Conservation (phyloP, 2,329 filamentous ascomycete species). For the Stagonosporopsis tanaceti region DNA sequence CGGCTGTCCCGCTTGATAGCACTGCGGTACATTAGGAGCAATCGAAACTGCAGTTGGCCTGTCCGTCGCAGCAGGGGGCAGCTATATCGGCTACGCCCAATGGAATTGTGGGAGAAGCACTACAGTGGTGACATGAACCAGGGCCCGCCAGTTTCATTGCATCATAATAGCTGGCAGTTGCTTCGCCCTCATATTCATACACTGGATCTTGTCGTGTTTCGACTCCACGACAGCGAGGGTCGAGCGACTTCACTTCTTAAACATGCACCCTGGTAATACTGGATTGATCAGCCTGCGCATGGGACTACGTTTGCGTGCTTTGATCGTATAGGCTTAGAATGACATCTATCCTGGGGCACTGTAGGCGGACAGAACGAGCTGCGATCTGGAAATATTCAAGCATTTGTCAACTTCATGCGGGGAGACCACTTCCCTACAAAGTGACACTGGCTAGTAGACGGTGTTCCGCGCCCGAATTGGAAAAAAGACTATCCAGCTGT, state of each 20-base stretch:
- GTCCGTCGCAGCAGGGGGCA: neutral
- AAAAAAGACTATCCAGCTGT: neutral
- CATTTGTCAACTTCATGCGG: neutral
- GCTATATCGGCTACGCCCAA: neutral
- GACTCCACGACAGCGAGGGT: neutral
- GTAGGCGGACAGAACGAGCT: neutral
- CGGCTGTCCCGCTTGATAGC: neutral
- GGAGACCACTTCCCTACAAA: neutral
- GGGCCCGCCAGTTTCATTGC: neutral
- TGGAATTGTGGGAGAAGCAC: neutral
- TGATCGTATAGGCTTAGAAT: conserved; percentile 1
- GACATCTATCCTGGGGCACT: neutral
- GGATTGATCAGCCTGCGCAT: neutral
- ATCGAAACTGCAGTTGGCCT: neutral
- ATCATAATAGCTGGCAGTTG: neutral
- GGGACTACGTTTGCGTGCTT: neutral
- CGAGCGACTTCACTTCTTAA: neutral
- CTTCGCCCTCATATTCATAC: neutral
- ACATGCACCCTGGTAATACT: neutral
- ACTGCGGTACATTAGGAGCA: neutral
- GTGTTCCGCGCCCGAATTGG: neutral
- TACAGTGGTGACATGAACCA: neutral
- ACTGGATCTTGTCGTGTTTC: neutral
- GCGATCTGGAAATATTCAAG: neutral
- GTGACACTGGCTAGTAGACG: neutral